Conservation (phyloP, 2,329 filamentous ascomycete species). For the Pseudocercospora musae region DNA sequence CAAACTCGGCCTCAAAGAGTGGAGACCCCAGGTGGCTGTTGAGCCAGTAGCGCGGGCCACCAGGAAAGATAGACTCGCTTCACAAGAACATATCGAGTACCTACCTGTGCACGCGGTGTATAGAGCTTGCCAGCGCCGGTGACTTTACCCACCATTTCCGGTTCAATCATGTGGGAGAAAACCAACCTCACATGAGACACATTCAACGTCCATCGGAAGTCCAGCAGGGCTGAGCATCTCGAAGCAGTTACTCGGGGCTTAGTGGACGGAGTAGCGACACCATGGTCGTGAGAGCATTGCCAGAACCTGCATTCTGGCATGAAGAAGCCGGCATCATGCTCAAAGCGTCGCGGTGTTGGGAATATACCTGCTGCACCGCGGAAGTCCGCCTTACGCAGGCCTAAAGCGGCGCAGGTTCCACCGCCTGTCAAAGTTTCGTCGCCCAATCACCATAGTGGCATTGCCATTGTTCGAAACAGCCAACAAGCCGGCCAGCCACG, state of each 20-base stretch:
- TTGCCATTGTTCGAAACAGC: not conserved
- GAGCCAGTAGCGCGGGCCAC: conserved; percentile 2
- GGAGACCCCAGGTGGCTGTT: not conserved
- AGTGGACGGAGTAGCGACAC: no score
- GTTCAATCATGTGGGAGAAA: not conserved
- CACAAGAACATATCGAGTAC: not conserved
- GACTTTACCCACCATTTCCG: not conserved
- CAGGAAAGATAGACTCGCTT: conserved; percentile 2
- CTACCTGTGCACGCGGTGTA: not conserved
- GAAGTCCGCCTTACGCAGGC: not conserved
- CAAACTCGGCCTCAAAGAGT: not conserved
- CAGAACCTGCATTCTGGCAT: no score
- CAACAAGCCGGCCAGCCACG: not conserved
- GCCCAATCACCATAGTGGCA: not conserved
- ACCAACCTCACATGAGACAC: conserved; percentile 7
- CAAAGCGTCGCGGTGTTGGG: not conserved
- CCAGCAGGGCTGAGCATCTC: not conserved
- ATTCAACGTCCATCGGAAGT: not conserved
- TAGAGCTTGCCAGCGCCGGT: not conserved
- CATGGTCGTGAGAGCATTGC: no score
- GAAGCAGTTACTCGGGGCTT: not conserved
- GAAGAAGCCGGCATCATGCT: not conserved
- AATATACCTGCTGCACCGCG: not conserved
- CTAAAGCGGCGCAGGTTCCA: not conserved
- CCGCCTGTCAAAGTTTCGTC: not conserved